A percentile compares a stretch with the other conserved stretches of the same genome.
Conservation (phyloP, 768 basidiomycete species). For the Lentinula sp. region DNA sequence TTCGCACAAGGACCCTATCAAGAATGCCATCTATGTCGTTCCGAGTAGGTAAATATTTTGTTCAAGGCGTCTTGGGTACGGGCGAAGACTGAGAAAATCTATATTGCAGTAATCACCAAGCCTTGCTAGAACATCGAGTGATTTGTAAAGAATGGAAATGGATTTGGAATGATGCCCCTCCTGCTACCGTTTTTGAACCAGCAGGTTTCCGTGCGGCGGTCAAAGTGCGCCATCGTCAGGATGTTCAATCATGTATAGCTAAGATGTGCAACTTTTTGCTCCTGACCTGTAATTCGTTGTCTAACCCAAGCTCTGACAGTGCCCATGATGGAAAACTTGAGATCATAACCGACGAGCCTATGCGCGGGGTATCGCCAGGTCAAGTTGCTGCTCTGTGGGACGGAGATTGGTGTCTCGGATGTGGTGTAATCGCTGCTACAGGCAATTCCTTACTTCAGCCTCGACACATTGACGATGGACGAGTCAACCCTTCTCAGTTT, state of each 20-base stretch:
- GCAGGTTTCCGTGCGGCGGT: constrained; percentile 44
- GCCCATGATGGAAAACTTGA: constrained; percentile 21
- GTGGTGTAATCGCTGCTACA: constrained; percentile 53
- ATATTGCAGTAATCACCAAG: constrained; percentile 48
- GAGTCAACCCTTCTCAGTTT: neutral
- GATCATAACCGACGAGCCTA: constrained; percentile 51
- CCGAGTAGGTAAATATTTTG: constrained; percentile 51
- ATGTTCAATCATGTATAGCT: constrained; percentile 45
- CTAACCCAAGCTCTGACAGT: constrained; percentile 14
- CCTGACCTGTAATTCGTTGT: neutral
- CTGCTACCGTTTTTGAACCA: constrained; percentile 31
- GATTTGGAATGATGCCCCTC: constrained; percentile 68
- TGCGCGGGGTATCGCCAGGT: constrained; percentile 69
- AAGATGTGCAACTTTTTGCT: constrained; percentile 31
- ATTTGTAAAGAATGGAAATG: constrained; percentile 49
- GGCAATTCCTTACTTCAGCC: neutral
- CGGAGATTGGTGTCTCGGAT: constrained; percentile 77
- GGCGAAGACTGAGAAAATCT: neutral
- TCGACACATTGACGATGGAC: neutral
- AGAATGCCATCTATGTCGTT: constrained; percentile 72
- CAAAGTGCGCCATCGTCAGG: constrained; percentile 71
- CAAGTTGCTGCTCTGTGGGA: constrained; percentile 77
- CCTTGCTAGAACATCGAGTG: constrained; percentile 27
- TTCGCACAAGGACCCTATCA: constrained; percentile 54
- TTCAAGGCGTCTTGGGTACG: neutral